Evolutionary conservation across 2,329 filamentous ascomycete species (phyloP), one percentile per base, ranked within the genome.

Genomic region (Diplodia corticola): DNA sequence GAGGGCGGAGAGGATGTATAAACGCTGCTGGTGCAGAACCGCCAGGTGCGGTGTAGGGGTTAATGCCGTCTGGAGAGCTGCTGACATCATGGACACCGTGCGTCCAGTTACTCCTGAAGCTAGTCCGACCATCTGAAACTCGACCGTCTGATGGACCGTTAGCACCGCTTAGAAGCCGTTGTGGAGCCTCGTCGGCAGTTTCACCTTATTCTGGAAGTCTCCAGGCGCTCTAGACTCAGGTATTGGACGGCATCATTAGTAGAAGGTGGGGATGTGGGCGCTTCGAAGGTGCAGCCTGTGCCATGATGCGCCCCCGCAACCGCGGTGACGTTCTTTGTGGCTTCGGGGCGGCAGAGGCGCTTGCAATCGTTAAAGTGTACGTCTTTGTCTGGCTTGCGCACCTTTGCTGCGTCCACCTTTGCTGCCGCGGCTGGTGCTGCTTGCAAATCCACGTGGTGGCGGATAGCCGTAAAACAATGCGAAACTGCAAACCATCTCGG

Each of bases 21-120:
- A 55, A 37, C 64, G 64, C 55, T 66, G 64, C 30, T 61, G 54
- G 46, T 66, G 54, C 24, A 66, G 64, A 35, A 61, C 46, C 6
- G 48, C 24, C 24, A 66, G 55, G 40, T 64, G 46, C 50, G 51
- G 50, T 63, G 60, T 55, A 49, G 57, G 57, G 40, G 57, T 61
- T 20, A 49, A 46, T 15, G 57, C 48, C 40, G 57, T 49, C 57
- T 61, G 57, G 10, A 61, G 57, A 49, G 57, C 57, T 61, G 57
- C 57, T 61, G 57, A 61, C 57, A 61, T 61, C 57, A 61, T 61
- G 57, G 57, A 35, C 57, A n/a, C 57, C 57, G 57, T 61, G 57
- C 57, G 57, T 49, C 22, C 28, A 17, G 6, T 33, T 49, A 49
- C 57, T 49, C 57, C 57, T 61, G 57, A 49, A 61, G 40, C 57